Evolutionary conservation across 2,329 filamentous ascomycete genomes (phyloP).

Genomic region (Hypocreales sp.): DNA sequence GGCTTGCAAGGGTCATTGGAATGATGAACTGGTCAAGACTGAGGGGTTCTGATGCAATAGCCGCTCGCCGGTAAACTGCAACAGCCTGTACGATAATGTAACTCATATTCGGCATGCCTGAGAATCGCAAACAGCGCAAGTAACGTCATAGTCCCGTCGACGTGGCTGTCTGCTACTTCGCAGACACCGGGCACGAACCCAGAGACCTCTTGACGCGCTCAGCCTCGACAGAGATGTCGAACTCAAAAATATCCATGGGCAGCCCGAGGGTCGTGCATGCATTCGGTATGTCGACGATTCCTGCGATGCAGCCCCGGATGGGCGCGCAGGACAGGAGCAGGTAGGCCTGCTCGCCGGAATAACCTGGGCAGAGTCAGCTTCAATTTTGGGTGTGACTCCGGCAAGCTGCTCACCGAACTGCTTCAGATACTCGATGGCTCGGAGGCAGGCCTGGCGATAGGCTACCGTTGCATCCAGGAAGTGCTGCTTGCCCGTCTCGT

Average conservation of each 20-base stretch:
- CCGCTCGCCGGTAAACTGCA: too few species aligned
- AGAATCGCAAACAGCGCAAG: too few species aligned
- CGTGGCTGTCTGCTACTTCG: too few species aligned
- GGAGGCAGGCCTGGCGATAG: conserved; percentile 66
- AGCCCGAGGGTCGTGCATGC: conserved; percentile 78
- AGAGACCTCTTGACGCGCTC: conserved; percentile 8
- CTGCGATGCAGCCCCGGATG: conserved; percentile 75
- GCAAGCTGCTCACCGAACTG: conserved; percentile 18
- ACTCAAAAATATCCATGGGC: conserved; percentile 90
- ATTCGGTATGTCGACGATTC: conserved; percentile 83
- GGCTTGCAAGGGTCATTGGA: too few species aligned
- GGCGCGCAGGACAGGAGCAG: conserved; percentile 74
- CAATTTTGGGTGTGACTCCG: too few species aligned
- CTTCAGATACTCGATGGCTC: conserved; percentile 22
- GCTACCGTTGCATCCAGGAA: conserved; percentile 78
- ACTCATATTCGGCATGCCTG: too few species aligned
- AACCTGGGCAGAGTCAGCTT: conserved; percentile 26
- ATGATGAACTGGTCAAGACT: too few species aligned
- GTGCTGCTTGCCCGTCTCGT: conserved; percentile 77
- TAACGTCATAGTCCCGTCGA: too few species aligned
- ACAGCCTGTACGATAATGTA: too few species aligned
- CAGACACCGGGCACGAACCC: conserved; percentile 7
- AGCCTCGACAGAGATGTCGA: conserved; percentile 51
- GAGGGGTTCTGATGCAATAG: too few species aligned
- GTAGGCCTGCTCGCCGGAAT: conserved; percentile 65